phyloP scores from a whole-genome alignment of 495 filamentous ascomycete genomes.

The Podospora fimiseda region DNA sequence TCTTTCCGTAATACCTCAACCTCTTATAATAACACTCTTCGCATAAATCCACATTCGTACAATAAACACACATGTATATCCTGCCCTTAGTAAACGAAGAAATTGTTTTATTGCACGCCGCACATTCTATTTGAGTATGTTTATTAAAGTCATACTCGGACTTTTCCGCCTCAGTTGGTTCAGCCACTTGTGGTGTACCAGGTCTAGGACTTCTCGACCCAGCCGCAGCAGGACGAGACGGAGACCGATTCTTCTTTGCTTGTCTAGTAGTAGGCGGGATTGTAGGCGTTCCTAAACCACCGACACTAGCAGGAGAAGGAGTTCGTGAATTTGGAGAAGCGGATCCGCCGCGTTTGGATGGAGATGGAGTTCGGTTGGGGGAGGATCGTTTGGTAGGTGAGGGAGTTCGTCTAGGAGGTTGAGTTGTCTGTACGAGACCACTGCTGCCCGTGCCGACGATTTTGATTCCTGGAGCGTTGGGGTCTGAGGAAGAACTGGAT shows the following conservation, averaged over 20 bases:
- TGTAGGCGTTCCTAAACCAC: too few relatives aligned
- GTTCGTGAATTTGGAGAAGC: too few relatives aligned
- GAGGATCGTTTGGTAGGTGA: too few relatives aligned
- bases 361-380: too few relatives aligned
- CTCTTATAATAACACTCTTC: not conserved
- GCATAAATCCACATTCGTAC: conserved; percentile 1
- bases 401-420: too few relatives aligned
- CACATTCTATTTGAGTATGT: not conserved
- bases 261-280: too few relatives aligned
- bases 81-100: not conserved
- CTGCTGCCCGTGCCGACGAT: not conserved
- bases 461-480: not conserved
- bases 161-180: not conserved
- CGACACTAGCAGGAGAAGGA: too few relatives aligned
- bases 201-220: not conserved
- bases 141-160: not conserved
- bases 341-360: too few relatives aligned
- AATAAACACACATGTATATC: conserved; percentile 1
- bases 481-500: not conserved
- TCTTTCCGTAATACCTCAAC: not conserved
- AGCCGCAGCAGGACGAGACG: too few relatives aligned
- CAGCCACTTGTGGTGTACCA: not conserved
- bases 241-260: too few relatives aligned
- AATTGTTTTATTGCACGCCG: not conserved
- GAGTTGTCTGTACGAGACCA: too few relatives aligned